A percentile compares a stretch with the other conserved stretches of the same genome.
phyloP scores from a whole-genome alignment of 2,329 filamentous ascomycete species.

The Westerdykella aurantiaca region DNA sequence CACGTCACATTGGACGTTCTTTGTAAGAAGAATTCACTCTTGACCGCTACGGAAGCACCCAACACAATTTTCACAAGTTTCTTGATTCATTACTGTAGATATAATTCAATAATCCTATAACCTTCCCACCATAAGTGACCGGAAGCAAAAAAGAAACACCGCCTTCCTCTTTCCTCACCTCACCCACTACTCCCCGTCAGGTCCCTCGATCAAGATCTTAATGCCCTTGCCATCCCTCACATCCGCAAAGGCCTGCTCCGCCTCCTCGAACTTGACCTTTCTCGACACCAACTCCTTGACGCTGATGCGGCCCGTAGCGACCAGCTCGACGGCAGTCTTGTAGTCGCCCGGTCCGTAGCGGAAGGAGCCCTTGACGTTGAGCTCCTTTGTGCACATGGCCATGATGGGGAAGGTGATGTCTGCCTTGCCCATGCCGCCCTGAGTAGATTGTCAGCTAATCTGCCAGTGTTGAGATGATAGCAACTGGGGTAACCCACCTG shows the following conservation, averaged over 20 bases:
- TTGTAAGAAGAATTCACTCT: too few relatives aligned
- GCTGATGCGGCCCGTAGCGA: constrained; percentile 63
- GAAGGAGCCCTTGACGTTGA: constrained; percentile 82
- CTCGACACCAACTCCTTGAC: constrained; percentile 75
- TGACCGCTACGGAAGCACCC: too few relatives aligned
- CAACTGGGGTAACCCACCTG: constrained; percentile 23
- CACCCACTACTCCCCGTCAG: constrained; percentile 14
- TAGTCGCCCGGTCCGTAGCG: constrained; percentile 87
- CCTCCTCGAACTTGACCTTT: constrained; percentile 71
- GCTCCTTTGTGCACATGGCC: constrained; percentile 82
- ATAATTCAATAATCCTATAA: too few relatives aligned
- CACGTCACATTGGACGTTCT: too few relatives aligned
- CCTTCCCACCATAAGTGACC: too few relatives aligned
- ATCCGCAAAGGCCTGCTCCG: constrained; percentile 79
- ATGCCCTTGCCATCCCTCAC: constrained; percentile 80
- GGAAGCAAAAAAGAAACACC: too few relatives aligned
- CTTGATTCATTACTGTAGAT: too few relatives aligned
- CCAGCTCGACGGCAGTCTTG: constrained; percentile 71
- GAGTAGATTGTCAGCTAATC: background rate
- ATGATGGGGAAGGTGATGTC: constrained; percentile 91
- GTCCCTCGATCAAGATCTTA: constrained; percentile 52
- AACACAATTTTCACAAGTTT: too few relatives aligned
- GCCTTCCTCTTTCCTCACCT: too few relatives aligned
- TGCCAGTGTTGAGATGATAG: background rate
- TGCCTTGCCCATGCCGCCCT: constrained; percentile 72